Conservation (phyloP, 345 rosid genomes). For the Gossypium thurberi region DNA sequence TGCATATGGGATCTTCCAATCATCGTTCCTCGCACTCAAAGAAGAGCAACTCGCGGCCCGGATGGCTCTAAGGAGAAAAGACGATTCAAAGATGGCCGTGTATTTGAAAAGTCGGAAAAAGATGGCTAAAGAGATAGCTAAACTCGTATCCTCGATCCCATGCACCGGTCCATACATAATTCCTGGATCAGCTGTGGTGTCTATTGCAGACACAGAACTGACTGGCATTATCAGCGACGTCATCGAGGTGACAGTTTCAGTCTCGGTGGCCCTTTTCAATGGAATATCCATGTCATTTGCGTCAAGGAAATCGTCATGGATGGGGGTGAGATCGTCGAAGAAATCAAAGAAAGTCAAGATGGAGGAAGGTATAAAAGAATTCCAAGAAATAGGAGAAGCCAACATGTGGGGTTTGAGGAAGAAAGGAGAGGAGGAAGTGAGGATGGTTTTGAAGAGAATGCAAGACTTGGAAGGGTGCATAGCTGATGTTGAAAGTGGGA, state of each 20-base stretch:
- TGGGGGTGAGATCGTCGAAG: constrained; percentile 21
- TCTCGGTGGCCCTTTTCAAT: constrained; percentile 35
- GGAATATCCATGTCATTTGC: constrained; percentile 30
- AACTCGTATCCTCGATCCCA: constrained; percentile 26
- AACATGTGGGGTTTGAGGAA: constrained; percentile 38
- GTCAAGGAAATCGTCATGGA: constrained; percentile 25
- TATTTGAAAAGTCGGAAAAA: constrained; percentile 31
- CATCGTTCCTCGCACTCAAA: constrained; percentile 29
- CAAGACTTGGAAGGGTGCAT: constrained; percentile 35
- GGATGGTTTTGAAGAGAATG: constrained; percentile 33
- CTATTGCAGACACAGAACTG: constrained; percentile 26
- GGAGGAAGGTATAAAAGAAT: constrained; percentile 38
- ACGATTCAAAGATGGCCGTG: constrained; percentile 31
- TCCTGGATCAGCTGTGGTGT: constrained; percentile 9
- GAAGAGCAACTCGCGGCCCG: constrained; percentile 44
- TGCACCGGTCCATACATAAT: constrained; percentile 4
- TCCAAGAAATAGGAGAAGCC: constrained; percentile 25
- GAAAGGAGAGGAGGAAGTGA: constrained; percentile 41
- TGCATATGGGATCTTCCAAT: constrained; percentile 50
- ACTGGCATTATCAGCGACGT: constrained; percentile 25
- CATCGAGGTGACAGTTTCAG: constrained; percentile 31
- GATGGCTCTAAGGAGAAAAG: constrained; percentile 44
- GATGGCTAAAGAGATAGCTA: constrained; percentile 33
- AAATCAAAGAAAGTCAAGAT: constrained; percentile 18
- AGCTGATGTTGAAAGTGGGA: constrained; percentile 26